Conservation (phyloP, 2,329 filamentous ascomycete genomes). For the Ophiostoma populinum region DNA sequence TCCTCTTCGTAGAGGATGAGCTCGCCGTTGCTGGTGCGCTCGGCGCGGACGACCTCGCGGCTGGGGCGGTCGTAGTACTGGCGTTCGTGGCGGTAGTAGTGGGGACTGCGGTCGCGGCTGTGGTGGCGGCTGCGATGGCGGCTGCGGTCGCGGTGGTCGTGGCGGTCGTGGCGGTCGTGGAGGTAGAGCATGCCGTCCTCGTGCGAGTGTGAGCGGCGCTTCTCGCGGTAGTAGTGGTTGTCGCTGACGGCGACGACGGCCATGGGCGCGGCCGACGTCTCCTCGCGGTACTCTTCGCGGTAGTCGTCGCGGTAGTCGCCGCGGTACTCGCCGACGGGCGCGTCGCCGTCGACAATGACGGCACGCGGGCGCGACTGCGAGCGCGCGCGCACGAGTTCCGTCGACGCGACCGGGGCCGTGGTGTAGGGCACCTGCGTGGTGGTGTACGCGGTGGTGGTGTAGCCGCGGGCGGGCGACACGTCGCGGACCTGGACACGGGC, state of each 20-base stretch:
- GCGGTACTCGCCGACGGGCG: slow-evolving; percentile 14
- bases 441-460: slow-evolving; percentile 14
- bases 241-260: slow-evolving; percentile 20
- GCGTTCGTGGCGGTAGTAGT: slow-evolving; percentile 31
- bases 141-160: slow-evolving; percentile 35
- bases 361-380: slow-evolving; percentile 18
- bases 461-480: slow-evolving; percentile 24
- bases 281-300: slow-evolving; percentile 14
- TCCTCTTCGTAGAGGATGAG: slow-evolving; percentile 46
- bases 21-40: slow-evolving; percentile 41
- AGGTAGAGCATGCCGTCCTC: slow-evolving; percentile 11
- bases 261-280: slow-evolving; percentile 22
- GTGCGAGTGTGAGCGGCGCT: slow-evolving; percentile 3
- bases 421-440: slow-evolving; percentile 9
- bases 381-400: slow-evolving; percentile 7
- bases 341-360: slow-evolving; percentile 23
- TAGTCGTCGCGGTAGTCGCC: no score
- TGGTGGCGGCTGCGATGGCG: slow-evolving; percentile 51
- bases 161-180: neutral
- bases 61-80: slow-evolving; percentile 44
- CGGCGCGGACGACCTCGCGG: slow-evolving; percentile 36
- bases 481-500: slow-evolving; percentile 29
- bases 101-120: slow-evolving; percentile 43
- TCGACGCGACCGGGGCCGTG: slow-evolving; percentile 6
- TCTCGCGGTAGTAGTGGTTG: slow-evolving; percentile 12